Evolutionary conservation across 2,329 filamentous ascomycete genomes (phyloP).

Genomic region (Trichoderma brevicompactum): DNA sequence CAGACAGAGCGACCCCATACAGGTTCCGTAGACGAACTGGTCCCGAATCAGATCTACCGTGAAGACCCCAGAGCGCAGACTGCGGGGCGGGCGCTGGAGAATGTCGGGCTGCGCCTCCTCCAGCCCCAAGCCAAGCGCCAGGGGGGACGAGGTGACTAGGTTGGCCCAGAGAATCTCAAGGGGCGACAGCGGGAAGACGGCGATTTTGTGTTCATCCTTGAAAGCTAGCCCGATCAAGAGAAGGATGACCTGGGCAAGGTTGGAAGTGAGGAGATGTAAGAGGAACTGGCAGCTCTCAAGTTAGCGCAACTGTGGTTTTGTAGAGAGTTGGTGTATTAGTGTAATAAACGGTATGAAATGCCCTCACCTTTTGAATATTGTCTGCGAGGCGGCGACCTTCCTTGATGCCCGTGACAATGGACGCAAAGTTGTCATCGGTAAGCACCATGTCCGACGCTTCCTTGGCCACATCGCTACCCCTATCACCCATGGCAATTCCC

Average conservation of each 20-base stretch:
- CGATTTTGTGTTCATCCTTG: slow-evolving; percentile 61
- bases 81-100: slow-evolving; percentile 67
- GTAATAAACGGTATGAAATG: too few species aligned
- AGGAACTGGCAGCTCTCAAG: slow-evolving; percentile 51
- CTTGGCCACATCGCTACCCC: slow-evolving; percentile 74
- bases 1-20: slow-evolving; percentile 66
- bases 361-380: slow-evolving; percentile 71
- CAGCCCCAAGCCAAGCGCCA: slow-evolving; percentile 73
- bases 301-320: neutral
- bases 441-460: slow-evolving; percentile 87
- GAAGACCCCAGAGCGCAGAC: slow-evolving; percentile 64
- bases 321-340: too few species aligned
- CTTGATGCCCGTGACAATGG: slow-evolving; percentile 72
- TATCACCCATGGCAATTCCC: slow-evolving; percentile 74
- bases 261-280: slow-evolving; percentile 69
- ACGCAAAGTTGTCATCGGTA: slow-evolving; percentile 87
- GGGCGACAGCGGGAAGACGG: slow-evolving; percentile 72
- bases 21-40: slow-evolving; percentile 68
- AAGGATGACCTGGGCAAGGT: slow-evolving; percentile 71
- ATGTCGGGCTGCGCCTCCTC: slow-evolving; percentile 72
- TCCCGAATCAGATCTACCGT: slow-evolving; percentile 67
- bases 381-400: slow-evolving; percentile 72
- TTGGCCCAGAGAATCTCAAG: slow-evolving; percentile 79
- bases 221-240: slow-evolving; percentile 72
- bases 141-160: slow-evolving; percentile 71